Percentiles rank a stretch among this genome's conserved stretches.
phyloP scores from a whole-genome alignment of 129 eudicot species.

The Deinandra increscens region DNA sequence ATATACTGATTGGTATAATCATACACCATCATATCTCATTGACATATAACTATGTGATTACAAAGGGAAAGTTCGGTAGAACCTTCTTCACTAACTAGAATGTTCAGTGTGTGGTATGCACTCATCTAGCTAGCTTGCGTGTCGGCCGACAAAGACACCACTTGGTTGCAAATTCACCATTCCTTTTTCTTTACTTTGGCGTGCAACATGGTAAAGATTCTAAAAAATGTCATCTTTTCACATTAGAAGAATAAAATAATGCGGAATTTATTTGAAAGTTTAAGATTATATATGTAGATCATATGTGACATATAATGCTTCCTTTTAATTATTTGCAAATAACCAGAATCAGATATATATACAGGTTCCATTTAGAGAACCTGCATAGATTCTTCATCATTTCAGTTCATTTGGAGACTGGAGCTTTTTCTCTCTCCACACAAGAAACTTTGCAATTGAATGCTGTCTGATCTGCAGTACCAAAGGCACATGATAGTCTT shows the following conservation, averaged over 20 bases:
- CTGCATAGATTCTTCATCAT: slow-evolving; percentile 29
- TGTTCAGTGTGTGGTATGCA: slow-evolving; percentile 40
- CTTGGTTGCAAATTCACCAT: slow-evolving; percentile 57
- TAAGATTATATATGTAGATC: slow-evolving; percentile 6
- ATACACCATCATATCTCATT: slow-evolving; percentile 20
- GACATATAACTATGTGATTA: slow-evolving; percentile 34
- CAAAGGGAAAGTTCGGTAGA: slow-evolving; percentile 21
- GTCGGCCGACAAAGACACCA: slow-evolving; percentile 48
- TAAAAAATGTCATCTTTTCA: slow-evolving; percentile 31
- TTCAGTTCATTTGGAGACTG: slow-evolving; percentile 16
- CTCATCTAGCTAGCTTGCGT: slow-evolving; percentile 22
- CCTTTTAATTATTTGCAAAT: slow-evolving; percentile 25
- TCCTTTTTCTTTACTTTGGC: slow-evolving; percentile 62
- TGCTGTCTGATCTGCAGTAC: slow-evolving; percentile 33
- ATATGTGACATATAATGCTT: slow-evolving; percentile 11
- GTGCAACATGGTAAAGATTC: slow-evolving; percentile 63
- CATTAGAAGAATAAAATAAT: slow-evolving; percentile 15
- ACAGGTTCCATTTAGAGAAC: slow-evolving; percentile 24
- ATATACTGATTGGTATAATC: slow-evolving; percentile 32
- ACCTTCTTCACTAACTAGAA: slow-evolving; percentile 34
- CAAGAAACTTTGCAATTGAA: slow-evolving; percentile 30
- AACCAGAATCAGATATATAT: slow-evolving; percentile 7
- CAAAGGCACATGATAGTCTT: slow-evolving; percentile 37
- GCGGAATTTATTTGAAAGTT: slow-evolving; percentile 1
- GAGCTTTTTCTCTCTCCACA: slow-evolving; percentile 18